Percentiles rank a stretch among this genome's conserved stretches.
These are phyloP conservation scores for Saccharomycopsis fibuligera DNA, from an alignment of 805 yeast species.

Conservation along the genomic window DNA sequence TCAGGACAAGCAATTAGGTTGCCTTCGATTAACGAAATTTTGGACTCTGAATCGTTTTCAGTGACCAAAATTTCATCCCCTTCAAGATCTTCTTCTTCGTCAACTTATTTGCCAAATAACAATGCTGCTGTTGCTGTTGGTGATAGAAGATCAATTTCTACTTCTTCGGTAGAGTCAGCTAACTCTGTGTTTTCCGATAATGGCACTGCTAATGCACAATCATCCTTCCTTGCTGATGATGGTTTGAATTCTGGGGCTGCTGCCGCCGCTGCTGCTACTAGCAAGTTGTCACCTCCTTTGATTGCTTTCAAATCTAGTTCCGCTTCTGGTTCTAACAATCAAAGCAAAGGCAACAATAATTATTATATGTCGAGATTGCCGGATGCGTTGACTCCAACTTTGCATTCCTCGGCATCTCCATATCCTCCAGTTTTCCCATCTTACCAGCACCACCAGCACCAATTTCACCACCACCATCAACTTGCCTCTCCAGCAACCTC, in stretches of 20 bases:
- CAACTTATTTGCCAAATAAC: not conserved
- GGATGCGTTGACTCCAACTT: conserved; percentile 10
- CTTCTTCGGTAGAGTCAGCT: conserved; percentile 18
- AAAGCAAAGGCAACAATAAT: no score
- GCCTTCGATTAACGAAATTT: conserved; percentile 19
- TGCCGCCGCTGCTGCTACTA: not conserved
- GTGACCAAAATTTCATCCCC: not conserved
- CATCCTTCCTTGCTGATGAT: conserved; percentile 11
- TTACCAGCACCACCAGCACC: no score
- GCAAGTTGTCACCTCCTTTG: conserved; percentile 10
- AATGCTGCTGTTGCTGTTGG: not conserved
- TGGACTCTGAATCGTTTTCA: conserved; percentile 9
- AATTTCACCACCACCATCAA: no score
- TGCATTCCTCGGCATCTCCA: conserved; percentile 11
- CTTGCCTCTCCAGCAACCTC: conserved; percentile 20
- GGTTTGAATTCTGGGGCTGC: conserved; percentile 2
- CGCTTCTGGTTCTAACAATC: not conserved
- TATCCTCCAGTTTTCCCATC: no score
- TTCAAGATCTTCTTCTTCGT: not conserved
- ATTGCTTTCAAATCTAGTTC: conserved; percentile 9
- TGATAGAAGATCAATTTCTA: conserved; percentile 15
- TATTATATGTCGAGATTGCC: no score
- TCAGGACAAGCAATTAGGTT: conserved; percentile 7
- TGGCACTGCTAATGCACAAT: not conserved
- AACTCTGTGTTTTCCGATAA: conserved; percentile 15